phyloP scores from a whole-genome alignment of 345 rosid species.

The Brassica carinata region DNA sequence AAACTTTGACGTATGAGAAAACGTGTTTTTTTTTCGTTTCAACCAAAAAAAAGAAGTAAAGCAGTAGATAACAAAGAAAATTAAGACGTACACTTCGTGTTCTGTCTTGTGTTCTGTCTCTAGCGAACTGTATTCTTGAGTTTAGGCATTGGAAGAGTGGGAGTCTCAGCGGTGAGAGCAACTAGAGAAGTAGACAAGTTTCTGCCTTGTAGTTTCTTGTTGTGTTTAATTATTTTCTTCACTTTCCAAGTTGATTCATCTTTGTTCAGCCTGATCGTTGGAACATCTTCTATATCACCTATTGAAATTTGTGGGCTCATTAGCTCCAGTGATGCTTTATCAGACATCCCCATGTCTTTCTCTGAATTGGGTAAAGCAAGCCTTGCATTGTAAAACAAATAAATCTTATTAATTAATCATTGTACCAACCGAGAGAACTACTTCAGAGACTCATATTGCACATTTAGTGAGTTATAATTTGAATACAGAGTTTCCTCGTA shows the following conservation, averaged over 20 bases:
- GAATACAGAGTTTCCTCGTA: background rate
- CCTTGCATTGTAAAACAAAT: conserved; percentile 64
- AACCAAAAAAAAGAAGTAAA: too few relatives aligned
- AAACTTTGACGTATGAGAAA: too few relatives aligned
- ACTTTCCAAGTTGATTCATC: conserved; percentile 64
- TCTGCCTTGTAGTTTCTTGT: conserved; percentile 38
- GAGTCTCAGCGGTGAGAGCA: conserved; percentile 69
- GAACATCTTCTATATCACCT: conserved; percentile 79
- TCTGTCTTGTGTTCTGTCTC: too few relatives aligned
- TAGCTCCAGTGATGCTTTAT: conserved; percentile 69
- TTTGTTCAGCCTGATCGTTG: conserved; percentile 69
- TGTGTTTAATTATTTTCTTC: conserved; percentile 66
- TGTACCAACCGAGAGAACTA: background rate
- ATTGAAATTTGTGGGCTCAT: conserved; percentile 45
- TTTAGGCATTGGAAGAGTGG: conserved; percentile 58
- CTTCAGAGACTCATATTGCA: background rate
- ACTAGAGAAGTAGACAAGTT: conserved; percentile 50
- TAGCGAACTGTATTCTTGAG: too few relatives aligned
- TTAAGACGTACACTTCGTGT: too few relatives aligned
- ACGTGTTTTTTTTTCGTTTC: too few relatives aligned
- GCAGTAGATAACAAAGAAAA: too few relatives aligned
- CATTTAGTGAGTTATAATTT: background rate
- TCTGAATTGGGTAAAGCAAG: conserved; percentile 81
- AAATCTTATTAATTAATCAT: conserved; percentile 1
- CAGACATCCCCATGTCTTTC: conserved; percentile 40